Percentiles rank a stretch among this genome's conserved stretches.
Evolutionary conservation across 2,329 filamentous ascomycete genomes (phyloP).

Genomic region (Colletotrichum phormii): DNA sequence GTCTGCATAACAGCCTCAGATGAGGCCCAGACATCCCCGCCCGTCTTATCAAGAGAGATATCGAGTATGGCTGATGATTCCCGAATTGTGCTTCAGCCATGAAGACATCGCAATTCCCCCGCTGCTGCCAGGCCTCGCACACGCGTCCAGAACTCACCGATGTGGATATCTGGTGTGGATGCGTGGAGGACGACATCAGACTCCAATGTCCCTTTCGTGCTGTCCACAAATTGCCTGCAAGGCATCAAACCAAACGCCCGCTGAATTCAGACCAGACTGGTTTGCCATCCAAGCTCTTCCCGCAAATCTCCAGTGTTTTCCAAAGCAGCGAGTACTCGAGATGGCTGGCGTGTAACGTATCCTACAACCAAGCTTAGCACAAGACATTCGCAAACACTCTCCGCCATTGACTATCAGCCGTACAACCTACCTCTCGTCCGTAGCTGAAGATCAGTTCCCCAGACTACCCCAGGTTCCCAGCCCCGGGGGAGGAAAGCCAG

Average conservation of each 20-base stretch:
- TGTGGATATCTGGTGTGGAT: conserved; percentile 17
- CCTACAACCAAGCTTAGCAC: background rate
- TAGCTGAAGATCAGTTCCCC: background rate
- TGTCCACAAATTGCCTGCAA: background rate
- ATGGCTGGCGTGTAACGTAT: conserved; percentile 5
- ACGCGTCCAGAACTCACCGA: background rate
- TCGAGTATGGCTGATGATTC: conserved; percentile 2
- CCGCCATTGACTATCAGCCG: background rate
- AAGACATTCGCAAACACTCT: conserved; percentile 1
- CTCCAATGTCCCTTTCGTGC: background rate
- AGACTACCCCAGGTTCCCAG: conserved; percentile 1
- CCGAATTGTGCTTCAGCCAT: background rate
- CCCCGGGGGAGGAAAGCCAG: background rate
- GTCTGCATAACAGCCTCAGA: background rate
- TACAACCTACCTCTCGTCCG: background rate
- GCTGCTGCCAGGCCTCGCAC: background rate
- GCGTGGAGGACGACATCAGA: background rate
- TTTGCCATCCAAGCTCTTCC: background rate
- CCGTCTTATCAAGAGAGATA: background rate
- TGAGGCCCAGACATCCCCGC: background rate
- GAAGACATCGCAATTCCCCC: background rate
- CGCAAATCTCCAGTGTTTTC: background rate
- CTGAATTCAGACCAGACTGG: background rate
- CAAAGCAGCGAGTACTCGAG: background rate
- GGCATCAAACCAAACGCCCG: background rate